Base-by-base conservation (phyloP, 768 basidiomycete genomes). In the Suillus subalutaceus region DNA sequence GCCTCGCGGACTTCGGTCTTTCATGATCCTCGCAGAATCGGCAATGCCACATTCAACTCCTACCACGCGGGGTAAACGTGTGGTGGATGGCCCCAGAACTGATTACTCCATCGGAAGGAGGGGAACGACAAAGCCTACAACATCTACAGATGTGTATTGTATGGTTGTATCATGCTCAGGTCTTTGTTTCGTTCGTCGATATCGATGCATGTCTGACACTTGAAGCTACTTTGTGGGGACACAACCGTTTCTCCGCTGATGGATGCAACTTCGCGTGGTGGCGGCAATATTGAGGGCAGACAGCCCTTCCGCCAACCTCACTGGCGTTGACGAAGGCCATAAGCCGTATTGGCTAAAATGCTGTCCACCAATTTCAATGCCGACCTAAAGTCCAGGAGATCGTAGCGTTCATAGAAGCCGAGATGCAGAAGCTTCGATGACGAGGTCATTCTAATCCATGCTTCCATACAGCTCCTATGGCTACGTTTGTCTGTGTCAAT, bases 21-120 rank as follows among this genome's bases (percentile, higher is more conserved):
- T 77, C 74, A 0, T 66, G 7, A 32, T 73, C 2, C 30, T 69
- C 1, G 66, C 67, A 16, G 66, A 63, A 16, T 10, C 66, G 66
- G 65, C 68, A 50, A 59, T 1, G 18, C 59, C 38, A 2, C 23
- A 43, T 76, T 73, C 23, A 68, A 73, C 23, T 67, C 75, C 4
- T 63, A 9, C 9, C 38, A 53, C 8, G 77, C 75, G 23, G 74
- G 74, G 9, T n/a, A n/a, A 81, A 79, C 15, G 72, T 75, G 46
- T 72, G 80, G n/a, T 83, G 81, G 71, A 81, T 82, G 78, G 78
- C 80, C 2, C 70, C 72, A 2, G 81, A 82, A 63, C 26, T 26
- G 26, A 56, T 77, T 32, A 67, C 62, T 65, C n/a, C 23, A 69
- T 46, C 63, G 50, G 66, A 41, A 61, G 70, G 41, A 67, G 66